These are phyloP conservation scores for Sisymbrium altissimum DNA, from an alignment of 345 rosid genomes.

Conservation along the genomic window DNA sequence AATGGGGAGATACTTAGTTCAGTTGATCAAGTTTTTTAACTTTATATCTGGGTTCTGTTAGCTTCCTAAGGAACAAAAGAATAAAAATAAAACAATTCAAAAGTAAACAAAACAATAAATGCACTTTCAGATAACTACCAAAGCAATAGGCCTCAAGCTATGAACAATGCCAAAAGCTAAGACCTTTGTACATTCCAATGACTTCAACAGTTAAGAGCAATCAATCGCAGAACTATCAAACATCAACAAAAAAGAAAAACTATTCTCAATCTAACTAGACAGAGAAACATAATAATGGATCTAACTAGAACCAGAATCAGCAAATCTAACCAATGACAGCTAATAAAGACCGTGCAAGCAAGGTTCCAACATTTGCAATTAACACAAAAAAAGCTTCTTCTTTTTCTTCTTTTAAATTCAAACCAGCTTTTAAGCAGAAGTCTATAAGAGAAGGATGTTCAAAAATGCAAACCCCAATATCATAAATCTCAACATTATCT, in stretches of 20 bases:
- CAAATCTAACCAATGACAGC: constrained; percentile 1
- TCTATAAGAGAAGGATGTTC: neutral
- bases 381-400: too few species aligned
- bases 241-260: constrained; percentile 6
- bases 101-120: constrained; percentile 19
- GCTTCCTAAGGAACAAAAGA: constrained; percentile 9
- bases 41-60: constrained; percentile 1
- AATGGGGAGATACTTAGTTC: neutral
- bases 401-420: too few species aligned
- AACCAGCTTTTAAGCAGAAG: neutral
- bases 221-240: constrained; percentile 26
- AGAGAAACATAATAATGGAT: constrained; percentile 9
- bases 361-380: too few species aligned
- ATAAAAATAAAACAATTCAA: neutral
- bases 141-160: constrained; percentile 23
- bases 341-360: constrained; percentile 17
- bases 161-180: constrained; percentile 22
- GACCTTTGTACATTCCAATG: constrained; percentile 21
- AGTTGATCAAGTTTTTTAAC: constrained; percentile 11
- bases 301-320: constrained; percentile 12
- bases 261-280: constrained; percentile 10
- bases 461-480: constrained; percentile 5
- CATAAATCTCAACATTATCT: constrained; percentile 12
- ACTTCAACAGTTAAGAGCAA: constrained; percentile 11
- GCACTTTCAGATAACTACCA: constrained; percentile 18